These are phyloP conservation scores for Astragalus glycyphyllos DNA, from an alignment of 306 rosid species.

Conservation along the genomic window DNA sequence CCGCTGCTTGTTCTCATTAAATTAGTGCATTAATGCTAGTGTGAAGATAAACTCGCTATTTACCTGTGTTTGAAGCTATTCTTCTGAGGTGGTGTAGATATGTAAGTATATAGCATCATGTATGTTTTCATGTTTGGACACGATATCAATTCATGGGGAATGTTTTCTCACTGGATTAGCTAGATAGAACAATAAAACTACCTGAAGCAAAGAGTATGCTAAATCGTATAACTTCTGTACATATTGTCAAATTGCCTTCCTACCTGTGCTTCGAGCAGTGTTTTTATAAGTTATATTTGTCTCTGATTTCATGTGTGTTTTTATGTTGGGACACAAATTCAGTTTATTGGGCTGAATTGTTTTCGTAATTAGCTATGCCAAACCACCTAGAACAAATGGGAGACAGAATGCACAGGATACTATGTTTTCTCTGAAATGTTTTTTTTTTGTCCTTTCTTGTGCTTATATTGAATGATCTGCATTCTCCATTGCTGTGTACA, in stretches of 20 bases:
- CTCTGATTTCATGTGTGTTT: background rate
- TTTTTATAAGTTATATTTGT: constrained; percentile 8
- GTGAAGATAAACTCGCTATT: background rate
- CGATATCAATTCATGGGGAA: constrained; percentile 1
- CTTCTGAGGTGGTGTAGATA: constrained; percentile 22
- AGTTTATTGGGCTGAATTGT: background rate
- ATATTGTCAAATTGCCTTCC: background rate
- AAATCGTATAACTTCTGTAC: constrained; percentile 3
- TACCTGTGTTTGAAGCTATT: constrained; percentile 17
- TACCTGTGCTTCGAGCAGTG: background rate
- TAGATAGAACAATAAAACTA: background rate
- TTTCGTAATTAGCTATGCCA: background rate
- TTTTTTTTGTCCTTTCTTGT: background rate
- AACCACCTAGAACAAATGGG: constrained; percentile 12
- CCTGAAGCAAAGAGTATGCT: background rate
- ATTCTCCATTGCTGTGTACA: background rate
- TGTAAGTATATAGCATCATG: background rate
- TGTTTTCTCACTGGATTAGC: constrained; percentile 6
- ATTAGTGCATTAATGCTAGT: background rate
- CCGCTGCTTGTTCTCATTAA: constrained; percentile 15
- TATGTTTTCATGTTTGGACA: constrained; percentile 5
- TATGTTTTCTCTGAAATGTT: background rate
- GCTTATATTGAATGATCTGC: constrained; percentile 5
- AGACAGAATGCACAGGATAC: background rate
- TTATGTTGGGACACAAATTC: constrained; percentile 8